A percentile compares a stretch with the other conserved stretches of the same genome.
Conservation (phyloP, 495 filamentous ascomycete genomes). For the Zalerion maritima region DNA sequence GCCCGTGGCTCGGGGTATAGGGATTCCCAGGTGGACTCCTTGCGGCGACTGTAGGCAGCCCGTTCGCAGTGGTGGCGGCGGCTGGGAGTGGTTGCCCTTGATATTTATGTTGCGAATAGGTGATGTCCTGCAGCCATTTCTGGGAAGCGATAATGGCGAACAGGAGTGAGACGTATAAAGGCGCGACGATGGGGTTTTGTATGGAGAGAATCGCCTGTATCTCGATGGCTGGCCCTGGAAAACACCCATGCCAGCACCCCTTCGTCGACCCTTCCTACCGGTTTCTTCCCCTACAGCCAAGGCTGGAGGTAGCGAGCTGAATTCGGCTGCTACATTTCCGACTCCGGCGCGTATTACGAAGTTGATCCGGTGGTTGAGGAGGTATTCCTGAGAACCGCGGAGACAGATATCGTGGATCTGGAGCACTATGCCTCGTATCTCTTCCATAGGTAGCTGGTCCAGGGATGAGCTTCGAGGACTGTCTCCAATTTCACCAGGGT, state of each 20-base stretch:
- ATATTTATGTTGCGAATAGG: too few relatives aligned
- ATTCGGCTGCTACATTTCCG: too few relatives aligned
- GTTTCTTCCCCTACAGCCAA: too few relatives aligned
- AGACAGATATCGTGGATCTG: constrained; percentile 12
- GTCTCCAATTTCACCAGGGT: neutral
- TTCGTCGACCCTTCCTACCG: too few relatives aligned
- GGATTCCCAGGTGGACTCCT: neutral
- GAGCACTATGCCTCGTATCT: constrained; percentile 1
- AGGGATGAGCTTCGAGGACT: constrained; percentile 2
- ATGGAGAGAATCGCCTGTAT: neutral
- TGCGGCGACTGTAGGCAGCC: constrained; percentile 1
- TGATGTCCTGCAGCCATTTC: too few relatives aligned
- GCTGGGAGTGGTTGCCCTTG: too few relatives aligned
- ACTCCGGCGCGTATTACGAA: constrained; percentile 6
- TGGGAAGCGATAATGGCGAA: too few relatives aligned
- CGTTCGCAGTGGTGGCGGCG: neutral
- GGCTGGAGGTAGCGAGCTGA: too few relatives aligned
- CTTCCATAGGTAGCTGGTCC: constrained; percentile 1
- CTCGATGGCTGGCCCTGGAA: too few relatives aligned
- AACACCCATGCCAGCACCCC: too few relatives aligned
- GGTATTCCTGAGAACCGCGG: constrained; percentile 12
- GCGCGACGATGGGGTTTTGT: neutral
- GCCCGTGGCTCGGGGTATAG: constrained; percentile 2
- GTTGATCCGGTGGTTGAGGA: constrained; percentile 11
- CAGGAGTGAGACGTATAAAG: too few relatives aligned